Base-by-base conservation (phyloP, 1,284 basidiomycete species). In the Moesziomyces antarcticus region DNA sequence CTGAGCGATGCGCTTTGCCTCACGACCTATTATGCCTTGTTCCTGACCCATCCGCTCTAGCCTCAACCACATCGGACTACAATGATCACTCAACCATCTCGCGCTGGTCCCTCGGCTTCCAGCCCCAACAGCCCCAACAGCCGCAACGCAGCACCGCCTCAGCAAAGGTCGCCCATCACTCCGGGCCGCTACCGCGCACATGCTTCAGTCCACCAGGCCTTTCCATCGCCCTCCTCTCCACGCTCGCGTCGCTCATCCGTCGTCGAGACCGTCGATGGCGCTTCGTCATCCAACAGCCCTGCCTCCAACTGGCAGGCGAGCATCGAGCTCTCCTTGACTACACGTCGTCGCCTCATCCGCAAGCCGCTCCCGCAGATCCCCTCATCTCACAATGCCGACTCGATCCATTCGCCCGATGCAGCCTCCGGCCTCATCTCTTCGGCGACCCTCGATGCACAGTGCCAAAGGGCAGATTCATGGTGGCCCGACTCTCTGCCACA, bases 301-400 rank as follows among this genome's bases (percentile, higher is more conserved):
- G 44, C 58, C 42, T 75, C 73, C 43, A 70, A 75, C 41, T 75
- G 73, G 73, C 63, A 71, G 40, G 63, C 68, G 3, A 71, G 73
- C 63, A 60, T 75, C 59, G 72, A 77, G 30, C 66, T 77, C 37
- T 75, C 71, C 21, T 59, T 77, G 11, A 71, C 75, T n/a, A 79
- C 78, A 2, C 69, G 71, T 6, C 63, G 75, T 16, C 66, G 78
- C 21, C 74, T 79, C 56, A 78, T 79, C 40, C 73, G 78, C 52
- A 79, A 79, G 51, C 76, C 78, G 3, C 56, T 79, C n/a, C 78
- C 78, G 2, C 60, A 69, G 35, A 40, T 78, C 13, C 78, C 78
- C n/a, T 54, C 59, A 2, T 48, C 52, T 2, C 49, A 55, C 4
- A 11, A 46, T 20, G 42, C 56, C 37, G 6, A 47, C 20, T 5